Evolutionary conservation across 805 yeast genomes (phyloP).

Genomic region (Ogataea populi-albae): DNA sequence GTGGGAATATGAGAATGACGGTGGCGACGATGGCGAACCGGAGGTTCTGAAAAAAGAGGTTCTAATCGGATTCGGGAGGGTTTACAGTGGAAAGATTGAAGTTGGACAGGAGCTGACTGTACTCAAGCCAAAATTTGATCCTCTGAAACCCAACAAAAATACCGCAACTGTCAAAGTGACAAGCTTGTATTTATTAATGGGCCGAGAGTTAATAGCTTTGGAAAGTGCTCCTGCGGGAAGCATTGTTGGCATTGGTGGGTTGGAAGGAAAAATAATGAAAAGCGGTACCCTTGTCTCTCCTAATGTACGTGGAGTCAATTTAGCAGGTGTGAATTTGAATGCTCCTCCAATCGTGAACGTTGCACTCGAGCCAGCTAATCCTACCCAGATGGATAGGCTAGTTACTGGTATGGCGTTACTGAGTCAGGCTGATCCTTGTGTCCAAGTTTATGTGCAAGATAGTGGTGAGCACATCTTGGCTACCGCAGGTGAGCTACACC

Average conservation of each 20-base stretch:
- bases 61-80: conserved; percentile 82
- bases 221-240: conserved; percentile 89
- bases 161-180: conserved; percentile 57
- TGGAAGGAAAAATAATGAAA: conserved; percentile 77
- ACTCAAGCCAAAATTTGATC: conserved; percentile 85
- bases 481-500: conserved; percentile 94
- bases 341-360: conserved; percentile 93
- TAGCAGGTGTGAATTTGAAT: conserved; percentile 70
- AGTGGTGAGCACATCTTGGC: conserved; percentile 91
- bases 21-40: conserved; percentile 42
- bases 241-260: conserved; percentile 90
- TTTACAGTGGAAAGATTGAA: conserved; percentile 78
- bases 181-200: conserved; percentile 83
- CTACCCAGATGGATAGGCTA: conserved; percentile 69
- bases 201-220: conserved; percentile 78
- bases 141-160: conserved; percentile 54
- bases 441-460: conserved; percentile 79
- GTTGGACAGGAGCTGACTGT: conserved; percentile 75
- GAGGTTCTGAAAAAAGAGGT: conserved; percentile 51
- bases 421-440: conserved; percentile 92
- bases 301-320: conserved; percentile 59
- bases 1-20: conserved; percentile 50
- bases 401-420: conserved; percentile 76
- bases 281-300: conserved; percentile 77
- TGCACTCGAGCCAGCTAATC: conserved; percentile 92